Conservation (phyloP, 108 stramenopile genomes). For the Schizochytrium sp. region DNA sequence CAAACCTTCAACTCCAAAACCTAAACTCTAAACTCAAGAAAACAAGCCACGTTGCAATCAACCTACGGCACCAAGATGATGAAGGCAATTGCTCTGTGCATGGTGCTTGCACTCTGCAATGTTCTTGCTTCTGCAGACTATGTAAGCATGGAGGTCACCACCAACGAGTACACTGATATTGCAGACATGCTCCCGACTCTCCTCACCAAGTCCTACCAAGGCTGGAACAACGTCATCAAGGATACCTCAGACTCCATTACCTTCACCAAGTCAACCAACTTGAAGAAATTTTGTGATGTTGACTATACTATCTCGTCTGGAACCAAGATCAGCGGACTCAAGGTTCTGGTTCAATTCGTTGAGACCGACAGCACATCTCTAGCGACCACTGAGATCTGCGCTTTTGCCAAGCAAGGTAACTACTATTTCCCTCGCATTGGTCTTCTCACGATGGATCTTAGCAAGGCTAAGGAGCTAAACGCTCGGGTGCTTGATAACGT, state of each 20-base stretch:
- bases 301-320: not conserved
- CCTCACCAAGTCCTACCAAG: not conserved
- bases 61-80: too few species aligned
- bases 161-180: too few species aligned
- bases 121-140: too few species aligned
- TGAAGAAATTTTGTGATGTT: constrained; percentile 8
- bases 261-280: not conserved
- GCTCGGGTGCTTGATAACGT: not conserved
- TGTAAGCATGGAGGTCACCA: too few species aligned
- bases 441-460: not conserved
- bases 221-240: not conserved
- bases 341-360: not conserved
- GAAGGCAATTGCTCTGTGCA: too few species aligned
- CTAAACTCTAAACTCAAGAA: too few species aligned
- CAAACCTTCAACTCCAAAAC: too few species aligned
- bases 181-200: too few species aligned
- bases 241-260: not conserved
- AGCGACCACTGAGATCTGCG: not conserved
- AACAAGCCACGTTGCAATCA: too few species aligned
- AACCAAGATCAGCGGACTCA: not conserved
- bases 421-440: constrained; percentile 11
- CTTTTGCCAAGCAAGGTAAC: not conserved
- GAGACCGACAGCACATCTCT: too few species aligned
- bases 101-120: too few species aligned
- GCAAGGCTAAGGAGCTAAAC: too few species aligned